phyloP scores from a whole-genome alignment of 371 early-diverging fungal species.

The Chytridium lagenaria region DNA sequence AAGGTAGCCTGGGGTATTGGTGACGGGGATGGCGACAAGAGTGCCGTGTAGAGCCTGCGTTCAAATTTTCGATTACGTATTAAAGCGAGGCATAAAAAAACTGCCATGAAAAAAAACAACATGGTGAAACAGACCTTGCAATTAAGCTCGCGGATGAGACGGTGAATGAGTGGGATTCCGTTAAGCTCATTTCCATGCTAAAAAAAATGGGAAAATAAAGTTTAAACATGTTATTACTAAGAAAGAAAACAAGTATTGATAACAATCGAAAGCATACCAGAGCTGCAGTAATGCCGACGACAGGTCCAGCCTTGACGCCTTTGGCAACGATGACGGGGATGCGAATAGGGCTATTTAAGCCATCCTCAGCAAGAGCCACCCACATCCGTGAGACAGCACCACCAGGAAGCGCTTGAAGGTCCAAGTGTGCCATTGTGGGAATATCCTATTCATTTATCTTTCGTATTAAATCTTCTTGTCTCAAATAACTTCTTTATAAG shows the following conservation, averaged over 20 bases:
- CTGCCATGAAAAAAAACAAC: too few species aligned
- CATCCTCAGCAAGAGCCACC: conserved; percentile 68
- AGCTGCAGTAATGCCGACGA: conserved; percentile 32
- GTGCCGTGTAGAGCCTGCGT: conserved; percentile 67
- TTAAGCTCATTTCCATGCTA: conserved; percentile 65
- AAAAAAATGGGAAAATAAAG: not conserved
- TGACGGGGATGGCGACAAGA: conserved; percentile 76
- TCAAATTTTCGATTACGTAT: too few species aligned
- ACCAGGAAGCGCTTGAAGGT: conserved; percentile 30
- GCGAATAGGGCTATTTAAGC: conserved; percentile 61
- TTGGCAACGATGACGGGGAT: conserved; percentile 72
- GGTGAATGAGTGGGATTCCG: conserved; percentile 80
- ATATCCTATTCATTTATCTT: conserved; percentile 21
- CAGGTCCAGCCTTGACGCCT: conserved; percentile 38
- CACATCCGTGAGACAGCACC: conserved; percentile 63
- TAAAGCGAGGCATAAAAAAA: too few species aligned
- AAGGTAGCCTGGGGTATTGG: conserved; percentile 77
- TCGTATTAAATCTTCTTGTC: not conserved
- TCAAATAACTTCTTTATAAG: not conserved
- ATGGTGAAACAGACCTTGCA: conserved; percentile 15
- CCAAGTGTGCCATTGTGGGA: conserved; percentile 27
- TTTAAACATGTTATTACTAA: not conserved
- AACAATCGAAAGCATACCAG: conserved; percentile 5
- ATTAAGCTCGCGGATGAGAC: conserved; percentile 67
- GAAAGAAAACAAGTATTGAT: not conserved